phyloP scores from a whole-genome alignment of 2,329 filamentous ascomycete genomes.

The Bipolaris victoriae region DNA sequence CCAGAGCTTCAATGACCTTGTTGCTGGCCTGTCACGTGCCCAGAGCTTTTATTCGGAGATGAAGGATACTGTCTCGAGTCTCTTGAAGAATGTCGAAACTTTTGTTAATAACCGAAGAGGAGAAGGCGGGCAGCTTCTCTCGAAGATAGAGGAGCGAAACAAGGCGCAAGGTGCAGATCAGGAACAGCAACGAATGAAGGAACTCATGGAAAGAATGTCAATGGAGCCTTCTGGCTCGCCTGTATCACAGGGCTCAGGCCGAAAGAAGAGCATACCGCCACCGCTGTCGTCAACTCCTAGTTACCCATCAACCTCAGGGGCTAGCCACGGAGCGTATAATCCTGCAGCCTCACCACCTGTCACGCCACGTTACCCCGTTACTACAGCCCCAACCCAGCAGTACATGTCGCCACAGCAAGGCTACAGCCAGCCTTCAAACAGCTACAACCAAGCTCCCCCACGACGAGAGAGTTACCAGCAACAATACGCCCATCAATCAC shows the following conservation, averaged over 20 bases:
- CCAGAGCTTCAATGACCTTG: slow-evolving; percentile 88
- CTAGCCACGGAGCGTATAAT: slow-evolving; percentile 57
- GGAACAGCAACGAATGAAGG: slow-evolving; percentile 83
- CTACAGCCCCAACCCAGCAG: slow-evolving; percentile 36
- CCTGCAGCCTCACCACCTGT: slow-evolving; percentile 55
- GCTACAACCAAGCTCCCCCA: slow-evolving; percentile 37
- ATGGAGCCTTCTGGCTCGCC: slow-evolving; percentile 64
- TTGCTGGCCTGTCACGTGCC: slow-evolving; percentile 83
- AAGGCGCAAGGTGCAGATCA: slow-evolving; percentile 75
- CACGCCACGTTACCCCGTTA: slow-evolving; percentile 53
- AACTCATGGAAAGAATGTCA: slow-evolving; percentile 94
- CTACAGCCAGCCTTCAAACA: slow-evolving; percentile 29
- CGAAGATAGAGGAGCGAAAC: slow-evolving; percentile 83
- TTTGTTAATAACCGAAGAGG: slow-evolving; percentile 94
- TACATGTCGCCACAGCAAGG: slow-evolving; percentile 45
- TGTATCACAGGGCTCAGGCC: slow-evolving; percentile 36
- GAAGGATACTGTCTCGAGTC: slow-evolving; percentile 88
- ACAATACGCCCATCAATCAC: slow-evolving; percentile 26
- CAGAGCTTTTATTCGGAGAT: slow-evolving; percentile 96
- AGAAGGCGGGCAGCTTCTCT: slow-evolving; percentile 87
- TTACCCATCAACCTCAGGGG: slow-evolving; percentile 46
- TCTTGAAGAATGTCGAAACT: slow-evolving; percentile 93
- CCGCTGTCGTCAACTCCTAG: slow-evolving; percentile 43
- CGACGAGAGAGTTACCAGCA: slow-evolving; percentile 45
- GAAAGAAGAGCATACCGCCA: slow-evolving; percentile 49